A percentile compares a stretch with the other conserved stretches of the same genome.
These are phyloP conservation scores for Serendipita sp. DNA, from an alignment of 768 basidiomycete genomes.

Conservation along the genomic window DNA sequence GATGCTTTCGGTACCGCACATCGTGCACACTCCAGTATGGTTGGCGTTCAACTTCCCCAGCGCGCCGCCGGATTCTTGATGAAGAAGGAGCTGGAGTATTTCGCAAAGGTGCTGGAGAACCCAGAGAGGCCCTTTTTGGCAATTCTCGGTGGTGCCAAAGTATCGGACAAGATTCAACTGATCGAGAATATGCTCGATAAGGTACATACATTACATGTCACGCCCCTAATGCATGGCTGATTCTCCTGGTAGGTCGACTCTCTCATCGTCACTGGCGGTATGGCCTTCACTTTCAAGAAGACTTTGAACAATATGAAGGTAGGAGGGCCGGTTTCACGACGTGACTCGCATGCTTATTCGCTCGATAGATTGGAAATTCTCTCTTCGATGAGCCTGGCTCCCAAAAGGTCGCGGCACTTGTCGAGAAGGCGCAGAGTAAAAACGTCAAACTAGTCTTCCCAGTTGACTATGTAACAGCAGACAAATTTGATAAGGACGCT, in stretches of 20 bases:
- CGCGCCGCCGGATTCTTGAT: slow-evolving; percentile 92
- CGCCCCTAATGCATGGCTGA: slow-evolving; percentile 6
- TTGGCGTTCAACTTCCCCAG: slow-evolving; percentile 83
- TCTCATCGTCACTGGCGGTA: slow-evolving; percentile 92
- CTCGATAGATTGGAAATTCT: slow-evolving; percentile 73
- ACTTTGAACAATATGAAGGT: slow-evolving; percentile 65
- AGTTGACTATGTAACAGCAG: slow-evolving; percentile 83
- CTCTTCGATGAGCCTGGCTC: slow-evolving; percentile 84
- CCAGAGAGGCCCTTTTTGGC: slow-evolving; percentile 95
- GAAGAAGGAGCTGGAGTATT: slow-evolving; percentile 98
- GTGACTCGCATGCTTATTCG: background rate
- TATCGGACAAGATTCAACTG: slow-evolving; percentile 96
- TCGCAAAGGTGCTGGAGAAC: slow-evolving; percentile 90
- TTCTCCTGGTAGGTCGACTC: slow-evolving; percentile 59
- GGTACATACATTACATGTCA: slow-evolving; percentile 26
- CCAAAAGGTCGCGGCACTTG: slow-evolving; percentile 63
- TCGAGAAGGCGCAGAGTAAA: slow-evolving; percentile 86
- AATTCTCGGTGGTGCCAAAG: slow-evolving; percentile 96
- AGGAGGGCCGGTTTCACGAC: slow-evolving; percentile 10
- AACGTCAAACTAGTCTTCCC: slow-evolving; percentile 92
- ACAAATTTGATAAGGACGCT: slow-evolving; percentile 91
- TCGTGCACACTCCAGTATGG: slow-evolving; percentile 97
- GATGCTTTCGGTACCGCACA: slow-evolving; percentile 99
- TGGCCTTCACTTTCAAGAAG: slow-evolving; percentile 99
- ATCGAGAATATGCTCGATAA: slow-evolving; percentile 99